These are phyloP conservation scores for Torulaspora pretoriensis DNA, from an alignment of 1,139 yeast species.

Conservation along the genomic window DNA sequence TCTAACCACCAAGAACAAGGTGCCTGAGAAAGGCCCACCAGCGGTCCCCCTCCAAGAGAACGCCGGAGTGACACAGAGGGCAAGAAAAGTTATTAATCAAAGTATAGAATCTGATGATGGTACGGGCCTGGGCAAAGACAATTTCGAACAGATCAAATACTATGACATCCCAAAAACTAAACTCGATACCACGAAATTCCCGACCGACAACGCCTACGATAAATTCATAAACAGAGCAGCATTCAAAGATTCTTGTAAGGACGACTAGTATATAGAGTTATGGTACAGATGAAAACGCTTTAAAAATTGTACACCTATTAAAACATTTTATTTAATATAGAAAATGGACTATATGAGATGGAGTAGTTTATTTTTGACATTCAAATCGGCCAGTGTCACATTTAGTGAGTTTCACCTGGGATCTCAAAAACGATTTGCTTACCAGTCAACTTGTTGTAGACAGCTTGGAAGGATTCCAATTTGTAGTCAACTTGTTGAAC, in stretches of 20 bases:
- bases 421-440: conserved; percentile 99
- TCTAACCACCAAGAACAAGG: conserved; percentile 10
- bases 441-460: conserved; percentile 98
- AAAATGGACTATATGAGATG: conserved; percentile 16
- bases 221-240: conserved; percentile 15
- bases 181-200: conserved; percentile 13
- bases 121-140: conserved; percentile 12
- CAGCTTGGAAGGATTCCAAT: conserved; percentile 99
- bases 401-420: conserved; percentile 72
- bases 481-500: conserved; percentile 96
- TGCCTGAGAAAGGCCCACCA: not conserved
- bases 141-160: conserved; percentile 24
- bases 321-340: conserved; percentile 22
- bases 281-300: conserved; percentile 22
- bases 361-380: conserved; percentile 8
- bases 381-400: conserved; percentile 16
- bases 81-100: not conserved
- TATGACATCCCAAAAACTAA: conserved; percentile 28
- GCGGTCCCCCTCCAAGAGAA: not conserved
- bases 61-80: not conserved
- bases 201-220: conserved; percentile 12
- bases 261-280: not conserved
- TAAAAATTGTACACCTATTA: conserved; percentile 27
- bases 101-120: conserved; percentile 3
- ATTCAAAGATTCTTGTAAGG: conserved; percentile 1